Evolutionary conservation across 495 filamentous ascomycete genomes (phyloP).

Genomic region (Xylaria grammica): DNA sequence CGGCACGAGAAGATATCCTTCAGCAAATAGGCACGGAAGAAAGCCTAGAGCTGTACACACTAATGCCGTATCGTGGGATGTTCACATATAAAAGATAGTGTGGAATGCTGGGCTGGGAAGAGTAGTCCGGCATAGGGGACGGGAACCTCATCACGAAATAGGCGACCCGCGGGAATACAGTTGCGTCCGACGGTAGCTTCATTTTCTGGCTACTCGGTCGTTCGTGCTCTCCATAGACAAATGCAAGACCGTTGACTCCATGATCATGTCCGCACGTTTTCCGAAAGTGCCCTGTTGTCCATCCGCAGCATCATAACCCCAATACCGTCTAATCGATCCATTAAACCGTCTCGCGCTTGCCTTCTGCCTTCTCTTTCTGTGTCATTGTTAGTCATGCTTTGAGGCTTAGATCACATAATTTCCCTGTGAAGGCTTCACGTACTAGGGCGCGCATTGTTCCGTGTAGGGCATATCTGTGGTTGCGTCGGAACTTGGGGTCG

Average conservation of each 20-base stretch:
- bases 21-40: slow-evolving; percentile 79
- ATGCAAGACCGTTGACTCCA: slow-evolving; percentile 43
- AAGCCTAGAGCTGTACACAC: slow-evolving; percentile 97
- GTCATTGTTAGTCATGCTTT: slow-evolving; percentile 48
- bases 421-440: slow-evolving; percentile 48
- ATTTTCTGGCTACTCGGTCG: slow-evolving; percentile 36
- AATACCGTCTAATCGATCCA: slow-evolving; percentile 38
- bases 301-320: slow-evolving; percentile 40
- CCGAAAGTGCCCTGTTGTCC: slow-evolving; percentile 36
- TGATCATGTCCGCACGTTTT: slow-evolving; percentile 39
- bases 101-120: background rate
- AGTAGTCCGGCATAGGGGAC: background rate
- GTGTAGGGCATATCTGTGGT: slow-evolving; percentile 98
- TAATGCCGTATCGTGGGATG: slow-evolving; percentile 72
- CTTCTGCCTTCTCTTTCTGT: slow-evolving; percentile 98
- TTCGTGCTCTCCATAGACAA: slow-evolving; percentile 40
- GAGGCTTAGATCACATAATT: background rate
- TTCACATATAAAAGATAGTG: slow-evolving; percentile 10
- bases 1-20: slow-evolving; percentile 97
- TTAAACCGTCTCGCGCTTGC: slow-evolving; percentile 92
- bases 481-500: slow-evolving; percentile 99
- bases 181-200: slow-evolving; percentile 20
- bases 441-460: slow-evolving; percentile 98
- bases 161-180: slow-evolving; percentile 11
- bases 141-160: slow-evolving; percentile 26